Evolutionary conservation across 495 filamentous ascomycete species (phyloP).

Genomic region (Xylaria venustula): DNA sequence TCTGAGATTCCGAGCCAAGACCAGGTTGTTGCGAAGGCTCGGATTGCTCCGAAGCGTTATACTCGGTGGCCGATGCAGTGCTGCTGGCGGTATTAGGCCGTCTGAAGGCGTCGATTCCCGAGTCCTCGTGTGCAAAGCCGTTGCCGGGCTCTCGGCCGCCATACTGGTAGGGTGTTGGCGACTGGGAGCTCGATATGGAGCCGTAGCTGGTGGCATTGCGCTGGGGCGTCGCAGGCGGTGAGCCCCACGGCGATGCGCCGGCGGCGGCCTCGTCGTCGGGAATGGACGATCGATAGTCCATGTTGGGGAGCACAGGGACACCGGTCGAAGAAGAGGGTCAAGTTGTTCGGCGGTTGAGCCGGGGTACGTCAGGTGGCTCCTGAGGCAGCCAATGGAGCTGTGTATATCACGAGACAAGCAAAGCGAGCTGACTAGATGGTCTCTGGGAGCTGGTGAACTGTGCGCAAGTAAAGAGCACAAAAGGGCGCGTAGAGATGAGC

Average conservation of each 20-base stretch:
- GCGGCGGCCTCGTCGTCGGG: constrained; percentile 69
- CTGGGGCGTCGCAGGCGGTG: constrained; percentile 62
- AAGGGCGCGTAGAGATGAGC: neutral
- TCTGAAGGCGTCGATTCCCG: constrained; percentile 37
- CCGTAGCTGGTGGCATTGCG: constrained; percentile 57
- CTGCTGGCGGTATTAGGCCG: constrained; percentile 40
- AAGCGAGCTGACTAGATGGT: neutral
- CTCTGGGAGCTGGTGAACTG: neutral
- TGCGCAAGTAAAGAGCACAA: neutral
- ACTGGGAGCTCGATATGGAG: constrained; percentile 32
- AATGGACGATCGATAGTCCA: constrained; percentile 84
- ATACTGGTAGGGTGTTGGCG: constrained; percentile 37
- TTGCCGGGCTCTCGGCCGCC: constrained; percentile 31
- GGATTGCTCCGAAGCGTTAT: constrained; percentile 24
- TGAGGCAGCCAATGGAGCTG: neutral
- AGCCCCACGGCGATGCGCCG: constrained; percentile 76
- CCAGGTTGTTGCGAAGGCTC: constrained; percentile 36
- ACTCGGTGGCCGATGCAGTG: constrained; percentile 30
- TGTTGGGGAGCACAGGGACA: constrained; percentile 31
- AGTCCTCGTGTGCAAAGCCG: constrained; percentile 38
- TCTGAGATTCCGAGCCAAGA: constrained; percentile 35
- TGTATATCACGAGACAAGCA: neutral
- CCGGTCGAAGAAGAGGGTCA: neutral
- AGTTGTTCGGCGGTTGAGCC: neutral
- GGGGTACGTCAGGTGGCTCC: neutral